These are phyloP conservation scores for Datura wrightii DNA, from an alignment of 257 asterid genomes.

Conservation along the genomic window DNA sequence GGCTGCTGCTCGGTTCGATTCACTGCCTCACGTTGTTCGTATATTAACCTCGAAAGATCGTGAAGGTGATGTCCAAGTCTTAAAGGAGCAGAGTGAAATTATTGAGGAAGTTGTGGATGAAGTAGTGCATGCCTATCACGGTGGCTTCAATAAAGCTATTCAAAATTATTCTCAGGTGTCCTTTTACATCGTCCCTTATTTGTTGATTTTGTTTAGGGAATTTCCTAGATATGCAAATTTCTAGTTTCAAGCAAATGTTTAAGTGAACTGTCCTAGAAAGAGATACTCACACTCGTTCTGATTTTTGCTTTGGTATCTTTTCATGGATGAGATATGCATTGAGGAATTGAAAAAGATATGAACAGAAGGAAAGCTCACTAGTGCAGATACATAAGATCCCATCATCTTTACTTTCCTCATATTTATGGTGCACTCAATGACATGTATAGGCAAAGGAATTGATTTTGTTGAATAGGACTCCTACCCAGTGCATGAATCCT, in stretches of 20 bases:
- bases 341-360: background rate
- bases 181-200: constrained; percentile 31
- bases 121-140: constrained; percentile 98
- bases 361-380: constrained; percentile 17
- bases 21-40: constrained; percentile 97
- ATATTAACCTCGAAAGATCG: constrained; percentile 96
- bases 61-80: constrained; percentile 78
- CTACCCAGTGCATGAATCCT: constrained; percentile 14
- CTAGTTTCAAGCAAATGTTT: constrained; percentile 11
- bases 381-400: background rate
- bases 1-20: constrained; percentile 96
- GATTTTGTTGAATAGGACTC: constrained; percentile 17
- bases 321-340: background rate
- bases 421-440: background rate
- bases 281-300: background rate
- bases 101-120: constrained; percentile 97
- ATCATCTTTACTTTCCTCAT: constrained; percentile 23
- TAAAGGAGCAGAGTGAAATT: constrained; percentile 96
- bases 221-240: constrained; percentile 32
- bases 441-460: constrained; percentile 11
- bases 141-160: constrained; percentile 98
- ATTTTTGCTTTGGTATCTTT: constrained; percentile 3
- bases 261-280: constrained; percentile 9
- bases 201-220: constrained; percentile 29
- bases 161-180: constrained; percentile 99